Base-by-base conservation (phyloP, 768 basidiomycete genomes). In the Thelephora ganbajun region DNA sequence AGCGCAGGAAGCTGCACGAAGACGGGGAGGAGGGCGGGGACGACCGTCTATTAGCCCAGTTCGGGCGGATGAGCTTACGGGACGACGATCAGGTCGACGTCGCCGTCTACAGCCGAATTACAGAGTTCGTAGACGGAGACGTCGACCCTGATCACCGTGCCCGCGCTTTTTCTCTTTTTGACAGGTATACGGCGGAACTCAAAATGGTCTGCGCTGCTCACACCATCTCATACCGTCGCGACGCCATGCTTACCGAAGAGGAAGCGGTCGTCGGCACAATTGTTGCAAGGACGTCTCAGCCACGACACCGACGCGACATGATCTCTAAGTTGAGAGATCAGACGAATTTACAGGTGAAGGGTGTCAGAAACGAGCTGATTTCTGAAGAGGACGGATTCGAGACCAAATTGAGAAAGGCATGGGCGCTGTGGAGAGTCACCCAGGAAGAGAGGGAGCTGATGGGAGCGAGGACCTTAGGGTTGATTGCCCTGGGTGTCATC, bases 201-300 rank as follows among this genome's bases (percentile, higher is more conserved):
- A 67, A 66, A 33, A 63, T 59, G 11, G 71, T 78, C 13, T 78
- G 76, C 50, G 55, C 62, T 26, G 58, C 63, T 13, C 63, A 74
- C 57, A 69, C 70, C 1, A 61, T 80, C 0, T 74, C 71, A 2
- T 62, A 65, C 44, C 54, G 57, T n/a, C 66, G 63, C 23, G 61
- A 59, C 2, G 63, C 66, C 1, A 63, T 65, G 45, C 62, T 82
- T 1, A 72, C 72, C 9, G 80, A 83, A 54, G 79, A 76, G 56
- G 83, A 83, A 57, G 77, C 72, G 0, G 61, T 79, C 2, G 59
- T 82, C 14, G 82, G 83, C 0, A 81, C 80, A 0, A 83, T 83
- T 50, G 64, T 73, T 0, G 77, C 79, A 16, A 78, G 79, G 50
- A 74, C 68, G 11, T 73, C 77, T 0, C 77, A 82, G 53, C 70